Conservation (phyloP, 495 filamentous ascomycete species). For the Hyaloscypha hepaticicola region DNA sequence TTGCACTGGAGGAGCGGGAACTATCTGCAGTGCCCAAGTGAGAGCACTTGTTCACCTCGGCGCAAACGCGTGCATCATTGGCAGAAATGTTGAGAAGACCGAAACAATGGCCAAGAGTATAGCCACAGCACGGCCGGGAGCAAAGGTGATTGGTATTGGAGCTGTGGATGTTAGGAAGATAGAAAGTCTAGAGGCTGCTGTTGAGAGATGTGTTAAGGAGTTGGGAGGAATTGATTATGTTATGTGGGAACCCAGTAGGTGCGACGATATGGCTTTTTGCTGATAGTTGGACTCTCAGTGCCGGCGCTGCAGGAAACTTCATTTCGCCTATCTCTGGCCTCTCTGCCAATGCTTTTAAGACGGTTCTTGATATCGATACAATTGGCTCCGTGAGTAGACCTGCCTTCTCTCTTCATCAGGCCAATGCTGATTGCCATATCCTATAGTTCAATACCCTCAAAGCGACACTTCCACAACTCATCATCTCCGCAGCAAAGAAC, state of each 20-base stretch:
- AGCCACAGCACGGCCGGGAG: conserved; percentile 68
- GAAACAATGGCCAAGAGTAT: conserved; percentile 77
- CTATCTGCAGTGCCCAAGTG: conserved; percentile 92
- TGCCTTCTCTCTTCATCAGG: neutral
- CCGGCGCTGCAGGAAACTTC: conserved; percentile 96
- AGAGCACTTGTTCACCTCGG: conserved; percentile 87
- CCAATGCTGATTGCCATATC: neutral
- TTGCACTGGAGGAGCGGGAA: conserved; percentile 91
- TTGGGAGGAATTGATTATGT: conserved; percentile 88
- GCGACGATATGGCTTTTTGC: neutral
- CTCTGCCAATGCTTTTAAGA: conserved; percentile 85
- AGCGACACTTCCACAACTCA: conserved; percentile 77
- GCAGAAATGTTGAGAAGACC: conserved; percentile 88
- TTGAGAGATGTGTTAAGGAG: conserved; percentile 73
- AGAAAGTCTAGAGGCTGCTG: conserved; percentile 60
- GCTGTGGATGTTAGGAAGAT: conserved; percentile 72
- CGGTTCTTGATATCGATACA: conserved; percentile 95
- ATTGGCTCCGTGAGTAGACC: conserved; percentile 57
- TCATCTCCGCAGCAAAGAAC: conserved; percentile 66
- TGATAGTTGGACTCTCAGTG: conserved; percentile 50
- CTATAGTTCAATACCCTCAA: conserved; percentile 81
- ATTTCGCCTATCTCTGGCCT: conserved; percentile 81
- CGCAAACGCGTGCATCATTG: conserved; percentile 90
- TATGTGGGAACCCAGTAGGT: conserved; percentile 56
- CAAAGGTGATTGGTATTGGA: conserved; percentile 84